Evolutionary conservation across 164 flowering plant species (phyloP), one percentile per base, ranked within the genome.

Genomic region (Sedum album): DNA sequence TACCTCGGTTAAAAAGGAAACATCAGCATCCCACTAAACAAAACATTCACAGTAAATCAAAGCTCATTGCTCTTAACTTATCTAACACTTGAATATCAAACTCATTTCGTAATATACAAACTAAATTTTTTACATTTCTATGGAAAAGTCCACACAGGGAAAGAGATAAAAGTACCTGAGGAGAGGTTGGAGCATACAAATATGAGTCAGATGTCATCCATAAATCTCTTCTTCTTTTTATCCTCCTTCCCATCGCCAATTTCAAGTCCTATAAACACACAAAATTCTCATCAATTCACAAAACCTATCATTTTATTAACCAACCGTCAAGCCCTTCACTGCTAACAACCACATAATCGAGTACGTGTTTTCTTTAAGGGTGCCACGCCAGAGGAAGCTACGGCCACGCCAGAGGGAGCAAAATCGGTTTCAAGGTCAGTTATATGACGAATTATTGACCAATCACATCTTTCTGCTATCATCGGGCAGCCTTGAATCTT

Each of bases 371-470:
- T n/a, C n/a, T n/a, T n/a, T n/a, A n/a, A n/a, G n/a, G n/a, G n/a
- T n/a, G n/a, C n/a, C n/a, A n/a, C n/a, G n/a, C n/a, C n/a, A n/a
- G n/a, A n/a, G n/a, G 38, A 35, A 7, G 38, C 38, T 7, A 4
- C n/a, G n/a, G 51, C 15, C 0, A 4, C n/a, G n/a, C 20, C 4
- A 5, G 51, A 4, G 1, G 51, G 18, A 46, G 51, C n/a, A 46
- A 46, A 41, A n/a, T 68, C 60, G 38, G 26, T 51, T 62, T 71
- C 73, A 23, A 49, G 64, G 65, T 71, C 73, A 8, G 65, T n/a
- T n/a, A n/a, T n/a, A n/a, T n/a, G n/a, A n/a, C n/a, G 73, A 33
- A 73, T 69, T 69, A 39, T 73, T 42, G 68, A 60, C 75, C 75
- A 69, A 26, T 73, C 72, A 28, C 76, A 69, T 14, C 65, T 70